Conservation (phyloP, 495 filamentous ascomycete species). For the Neurospora sp. region DNA sequence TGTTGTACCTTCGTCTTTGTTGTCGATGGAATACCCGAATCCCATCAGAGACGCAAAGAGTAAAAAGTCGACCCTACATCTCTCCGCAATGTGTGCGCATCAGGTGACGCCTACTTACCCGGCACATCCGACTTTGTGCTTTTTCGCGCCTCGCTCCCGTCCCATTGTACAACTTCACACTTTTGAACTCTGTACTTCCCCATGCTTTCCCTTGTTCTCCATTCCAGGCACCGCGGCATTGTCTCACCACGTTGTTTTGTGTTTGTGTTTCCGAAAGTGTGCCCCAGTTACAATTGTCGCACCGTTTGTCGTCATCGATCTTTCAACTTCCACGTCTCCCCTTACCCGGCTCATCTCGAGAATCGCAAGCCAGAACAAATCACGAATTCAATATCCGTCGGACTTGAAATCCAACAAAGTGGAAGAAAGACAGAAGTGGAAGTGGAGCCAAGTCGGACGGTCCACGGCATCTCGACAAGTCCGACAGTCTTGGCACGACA, state of each 20-base stretch:
- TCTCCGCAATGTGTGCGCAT: background rate
- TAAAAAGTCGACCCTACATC: background rate
- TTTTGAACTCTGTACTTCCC: too few relatives aligned
- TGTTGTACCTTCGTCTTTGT: background rate
- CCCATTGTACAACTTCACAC: too few relatives aligned
- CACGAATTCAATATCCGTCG: background rate
- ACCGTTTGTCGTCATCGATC: background rate
- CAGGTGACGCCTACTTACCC: background rate
- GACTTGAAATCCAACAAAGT: background rate
- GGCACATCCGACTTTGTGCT: background rate
- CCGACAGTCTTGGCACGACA: constrained; percentile 2
- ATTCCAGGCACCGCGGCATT: background rate
- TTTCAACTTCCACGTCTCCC: background rate
- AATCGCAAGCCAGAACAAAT: background rate
- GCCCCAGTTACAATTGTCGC: background rate
- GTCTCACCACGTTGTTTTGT: background rate
- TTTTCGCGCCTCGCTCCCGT: too few relatives aligned
- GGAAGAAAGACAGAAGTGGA: too few relatives aligned
- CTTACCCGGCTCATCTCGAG: background rate
- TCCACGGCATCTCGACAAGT: background rate
- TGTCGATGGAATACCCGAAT: too few relatives aligned
- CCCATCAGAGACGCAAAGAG: background rate
- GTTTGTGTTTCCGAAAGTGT: background rate
- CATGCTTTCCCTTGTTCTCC: too few relatives aligned
- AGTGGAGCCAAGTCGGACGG: background rate